Base-by-base conservation (phyloP, 805 yeast genomes). In the Teunomyces barrocoloradensis region DNA sequence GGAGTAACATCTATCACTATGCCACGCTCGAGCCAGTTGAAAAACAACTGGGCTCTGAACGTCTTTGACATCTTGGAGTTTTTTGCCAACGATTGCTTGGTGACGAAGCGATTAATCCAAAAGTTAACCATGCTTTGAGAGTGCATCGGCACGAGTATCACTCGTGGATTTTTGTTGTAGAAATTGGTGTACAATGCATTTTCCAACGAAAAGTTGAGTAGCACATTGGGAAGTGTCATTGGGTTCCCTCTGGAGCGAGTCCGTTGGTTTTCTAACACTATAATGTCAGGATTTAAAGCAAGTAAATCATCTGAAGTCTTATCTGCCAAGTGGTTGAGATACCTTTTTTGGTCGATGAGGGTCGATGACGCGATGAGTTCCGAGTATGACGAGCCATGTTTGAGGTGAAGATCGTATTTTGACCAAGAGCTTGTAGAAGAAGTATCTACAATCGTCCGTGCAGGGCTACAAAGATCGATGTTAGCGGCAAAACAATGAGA, bases 221-320 rank as follows among this genome's bases (percentile, higher is more conserved):
- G 57, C 4, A 72, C 73, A 23, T 61, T 68, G 11, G 77, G 78
- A 12, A 73, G 53, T 7, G 76, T 70, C 18, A 58, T 56, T n/a
- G 61, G 49, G 43, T 63, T 64, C 36, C 57, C 54, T 42, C 61
- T 62, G 15, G 75, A 65, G 37, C 71, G 56, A 1, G 76, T 72
- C 12, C 78, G 49, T 51, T 73, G 78, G 43, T 62, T 60, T 48
- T 73, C 78, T 17, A 73, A 58, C 10, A 71, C 60, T 21, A 69
- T 58, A 27, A 70, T 42, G 40, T 61, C 53, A 0, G 69, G 67
- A 4, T 48, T 29, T 43, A 48, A 35, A 25, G 50, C 43, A 2
- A 59, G 48, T n/a, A 64, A 43, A 17, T 58, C 58, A 23, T 63
- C 55, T 6, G 59, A 55, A 4, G 65, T 51, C 28, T 47, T 34